phyloP scores from a whole-genome alignment of 2,329 filamentous ascomycete species.

The Diaporthe batatas region DNA sequence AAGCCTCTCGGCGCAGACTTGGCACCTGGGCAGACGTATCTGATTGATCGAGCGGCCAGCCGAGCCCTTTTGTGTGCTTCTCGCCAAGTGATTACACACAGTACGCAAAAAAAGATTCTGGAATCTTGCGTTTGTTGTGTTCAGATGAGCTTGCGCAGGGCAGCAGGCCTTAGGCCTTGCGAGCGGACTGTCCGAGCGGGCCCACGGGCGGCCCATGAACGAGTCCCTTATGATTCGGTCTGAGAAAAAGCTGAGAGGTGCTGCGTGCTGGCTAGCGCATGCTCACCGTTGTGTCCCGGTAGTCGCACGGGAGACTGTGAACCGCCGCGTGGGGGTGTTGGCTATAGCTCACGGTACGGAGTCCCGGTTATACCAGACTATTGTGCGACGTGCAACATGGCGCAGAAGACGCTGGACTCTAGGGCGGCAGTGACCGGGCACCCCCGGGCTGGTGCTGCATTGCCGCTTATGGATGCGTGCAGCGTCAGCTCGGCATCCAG shows the following conservation, averaged over 20 bases:
- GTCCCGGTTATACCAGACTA: too few relatives aligned
- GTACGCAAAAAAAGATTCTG: not conserved
- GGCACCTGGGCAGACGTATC: constrained; percentile 36
- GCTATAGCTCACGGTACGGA: not conserved
- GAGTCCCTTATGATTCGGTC: not conserved
- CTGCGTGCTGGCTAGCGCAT: not conserved
- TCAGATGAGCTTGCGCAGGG: constrained; percentile 15
- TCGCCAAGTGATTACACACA: constrained; percentile 32
- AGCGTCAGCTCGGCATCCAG: constrained; percentile 24
- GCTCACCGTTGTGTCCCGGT: constrained; percentile 16
- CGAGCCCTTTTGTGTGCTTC: constrained; percentile 11
- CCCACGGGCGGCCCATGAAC: not conserved
- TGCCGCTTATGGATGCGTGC: constrained; percentile 38
- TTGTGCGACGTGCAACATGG: not conserved
- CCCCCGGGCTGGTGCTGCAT: constrained; percentile 8
- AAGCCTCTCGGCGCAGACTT: constrained; percentile 39
- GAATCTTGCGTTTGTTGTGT: constrained; percentile 23
- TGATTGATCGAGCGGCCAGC: constrained; percentile 28
- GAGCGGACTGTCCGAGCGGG: constrained; percentile 23
- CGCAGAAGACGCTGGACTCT: not conserved
- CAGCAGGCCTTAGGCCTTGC: not conserved
- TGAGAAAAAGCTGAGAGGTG: not conserved
- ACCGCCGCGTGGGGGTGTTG: constrained; percentile 38
- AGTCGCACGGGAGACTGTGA: constrained; percentile 18
- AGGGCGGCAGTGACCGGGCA: not conserved